A percentile compares a stretch with the other conserved stretches of the same genome.
These are phyloP conservation scores for Tinospora cordifolia DNA, from an alignment of 164 flowering plant genomes.

Conservation along the genomic window DNA sequence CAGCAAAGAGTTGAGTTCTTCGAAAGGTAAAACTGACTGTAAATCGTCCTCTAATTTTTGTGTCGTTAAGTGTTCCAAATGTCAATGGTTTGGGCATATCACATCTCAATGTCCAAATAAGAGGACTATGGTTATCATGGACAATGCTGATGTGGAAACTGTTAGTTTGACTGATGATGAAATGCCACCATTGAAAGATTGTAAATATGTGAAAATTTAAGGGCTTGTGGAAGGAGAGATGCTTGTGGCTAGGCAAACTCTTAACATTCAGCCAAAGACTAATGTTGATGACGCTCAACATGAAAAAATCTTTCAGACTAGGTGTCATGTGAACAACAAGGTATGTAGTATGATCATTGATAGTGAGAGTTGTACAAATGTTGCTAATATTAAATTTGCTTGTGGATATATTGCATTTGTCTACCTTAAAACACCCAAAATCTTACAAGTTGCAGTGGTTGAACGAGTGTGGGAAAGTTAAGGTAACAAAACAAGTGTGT, in stretches of 20 bases:
- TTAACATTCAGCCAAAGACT: not conserved
- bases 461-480: not conserved
- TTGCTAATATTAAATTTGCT: not conserved
- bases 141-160: not conserved
- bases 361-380: not conserved
- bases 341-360: not conserved
- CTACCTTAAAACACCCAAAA: not conserved
- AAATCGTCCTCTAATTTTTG: not conserved
- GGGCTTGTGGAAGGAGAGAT: not conserved
- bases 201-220: not conserved
- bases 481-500: too few relatives aligned
- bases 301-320: not conserved
- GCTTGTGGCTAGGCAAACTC: not conserved
- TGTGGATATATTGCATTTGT: not conserved
- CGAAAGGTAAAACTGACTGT: not conserved
- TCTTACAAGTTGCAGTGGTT: not conserved
- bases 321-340: not conserved
- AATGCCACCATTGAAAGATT: not conserved
- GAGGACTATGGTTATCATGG: not conserved
- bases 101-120: not conserved
- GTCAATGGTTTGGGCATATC: not conserved
- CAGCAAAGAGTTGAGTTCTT: too few relatives aligned
- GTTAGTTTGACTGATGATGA: not conserved
- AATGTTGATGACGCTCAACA: not conserved
- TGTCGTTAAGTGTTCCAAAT: not conserved